These are phyloP conservation scores for Stromatinia cepivora DNA, from an alignment of 2,329 filamentous ascomycete species.

Conservation along the genomic window DNA sequence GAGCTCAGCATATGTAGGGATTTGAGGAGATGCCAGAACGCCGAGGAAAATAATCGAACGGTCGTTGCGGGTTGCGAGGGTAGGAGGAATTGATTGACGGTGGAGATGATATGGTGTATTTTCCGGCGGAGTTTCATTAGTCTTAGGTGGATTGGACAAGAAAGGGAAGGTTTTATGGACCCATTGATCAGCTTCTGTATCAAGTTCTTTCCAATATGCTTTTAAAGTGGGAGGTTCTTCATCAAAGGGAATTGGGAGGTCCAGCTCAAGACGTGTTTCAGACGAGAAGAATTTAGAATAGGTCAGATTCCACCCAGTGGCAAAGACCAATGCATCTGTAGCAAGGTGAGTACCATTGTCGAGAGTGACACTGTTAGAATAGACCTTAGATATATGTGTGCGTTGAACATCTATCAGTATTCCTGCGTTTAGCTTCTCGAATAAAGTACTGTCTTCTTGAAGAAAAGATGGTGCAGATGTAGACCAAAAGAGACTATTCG, in stretches of 20 bases:
- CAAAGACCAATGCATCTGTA: constrained; percentile 18
- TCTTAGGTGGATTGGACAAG: constrained; percentile 20
- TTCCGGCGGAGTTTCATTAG: constrained; percentile 9
- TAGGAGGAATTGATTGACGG: constrained; percentile 34
- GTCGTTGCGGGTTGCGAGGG: constrained; percentile 38
- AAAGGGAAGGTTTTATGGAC: constrained; percentile 23
- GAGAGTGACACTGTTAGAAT: constrained; percentile 4
- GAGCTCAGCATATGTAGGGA: constrained; percentile 24
- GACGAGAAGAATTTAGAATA: constrained; percentile 20
- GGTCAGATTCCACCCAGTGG: constrained; percentile 21
- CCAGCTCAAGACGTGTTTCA: constrained; percentile 20
- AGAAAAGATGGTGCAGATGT: constrained; percentile 20
- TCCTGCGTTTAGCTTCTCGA: constrained; percentile 12
- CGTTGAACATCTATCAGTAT: constrained; percentile 16
- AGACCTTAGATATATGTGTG: constrained; percentile 13
- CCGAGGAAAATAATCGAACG: constrained; percentile 42
- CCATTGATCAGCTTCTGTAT: constrained; percentile 12
- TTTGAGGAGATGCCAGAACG: constrained; percentile 17
- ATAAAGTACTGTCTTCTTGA: constrained; percentile 13
- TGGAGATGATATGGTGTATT: constrained; percentile 46
- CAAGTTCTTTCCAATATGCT: constrained; percentile 14
- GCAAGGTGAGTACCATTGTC: constrained; percentile 4
- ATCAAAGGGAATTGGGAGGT: constrained; percentile 12
- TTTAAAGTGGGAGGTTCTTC: constrained; percentile 2
- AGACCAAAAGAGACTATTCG: constrained; percentile 19